A percentile compares a stretch with the other conserved stretches of the same genome.
Evolutionary conservation across 768 basidiomycete species (phyloP).

Genomic region (Boletus subparvulus): DNA sequence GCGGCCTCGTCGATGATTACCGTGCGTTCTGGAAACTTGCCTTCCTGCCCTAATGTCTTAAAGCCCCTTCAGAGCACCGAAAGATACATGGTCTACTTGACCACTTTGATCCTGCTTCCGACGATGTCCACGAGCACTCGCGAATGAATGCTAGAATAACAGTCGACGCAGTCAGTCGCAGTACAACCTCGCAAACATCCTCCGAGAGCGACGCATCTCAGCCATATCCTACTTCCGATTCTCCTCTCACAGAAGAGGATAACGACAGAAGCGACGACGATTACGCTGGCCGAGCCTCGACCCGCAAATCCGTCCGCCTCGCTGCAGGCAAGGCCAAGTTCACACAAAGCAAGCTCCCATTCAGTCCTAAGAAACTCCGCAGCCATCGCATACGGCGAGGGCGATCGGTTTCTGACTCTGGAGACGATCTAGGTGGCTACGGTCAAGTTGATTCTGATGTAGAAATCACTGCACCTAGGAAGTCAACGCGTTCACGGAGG

Average conservation of each 20-base stretch:
- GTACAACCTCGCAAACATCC: constrained; percentile 1
- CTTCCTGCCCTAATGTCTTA: constrained; percentile 7
- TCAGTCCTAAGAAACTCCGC: constrained; percentile 66
- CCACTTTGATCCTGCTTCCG: constrained; percentile 60
- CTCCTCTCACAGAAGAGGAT: constrained; percentile 31
- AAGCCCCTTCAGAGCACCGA: constrained; percentile 40
- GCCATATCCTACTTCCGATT: constrained; percentile 10
- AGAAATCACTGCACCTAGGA: constrained; percentile 34
- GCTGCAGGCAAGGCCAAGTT: constrained; percentile 1
- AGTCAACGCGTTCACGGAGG: constrained; percentile 50
- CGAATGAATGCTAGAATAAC: constrained; percentile 45
- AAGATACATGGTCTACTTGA: constrained; percentile 43
- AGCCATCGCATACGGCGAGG: constrained; percentile 28
- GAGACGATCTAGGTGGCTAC: constrained; percentile 40
- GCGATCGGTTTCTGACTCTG: constrained; percentile 35
- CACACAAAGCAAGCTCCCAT: constrained; percentile 47
- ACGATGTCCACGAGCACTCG: constrained; percentile 54
- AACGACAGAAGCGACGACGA: constrained; percentile 17
- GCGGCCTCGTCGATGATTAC: constrained; percentile 53
- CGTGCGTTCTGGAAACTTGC: constrained; percentile 39
- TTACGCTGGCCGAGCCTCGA: neutral
- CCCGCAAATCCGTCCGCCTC: constrained; percentile 22
- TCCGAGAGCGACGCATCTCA: constrained; percentile 13
- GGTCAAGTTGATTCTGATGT: constrained; percentile 32
- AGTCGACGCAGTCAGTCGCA: constrained; percentile 23